These are phyloP conservation scores for Phlebiopsis flavidoalba DNA, from an alignment of 768 basidiomycete species.

Conservation along the genomic window DNA sequence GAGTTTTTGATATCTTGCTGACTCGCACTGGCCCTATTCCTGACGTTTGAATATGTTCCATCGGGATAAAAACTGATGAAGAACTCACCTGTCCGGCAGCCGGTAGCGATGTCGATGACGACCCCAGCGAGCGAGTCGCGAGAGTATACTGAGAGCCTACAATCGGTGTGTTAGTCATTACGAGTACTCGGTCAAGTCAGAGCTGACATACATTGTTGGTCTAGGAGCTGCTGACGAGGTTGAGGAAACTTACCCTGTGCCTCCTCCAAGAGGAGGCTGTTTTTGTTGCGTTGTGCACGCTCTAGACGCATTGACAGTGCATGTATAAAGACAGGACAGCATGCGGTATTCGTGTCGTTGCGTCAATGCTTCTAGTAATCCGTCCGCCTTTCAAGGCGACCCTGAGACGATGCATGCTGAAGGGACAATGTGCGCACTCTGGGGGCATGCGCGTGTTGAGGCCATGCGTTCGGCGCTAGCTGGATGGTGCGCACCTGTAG, in stretches of 20 bases:
- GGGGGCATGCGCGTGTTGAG: no score
- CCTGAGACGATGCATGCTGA: neutral
- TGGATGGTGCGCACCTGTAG: neutral
- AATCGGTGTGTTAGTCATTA: no score
- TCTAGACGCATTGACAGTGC: neutral
- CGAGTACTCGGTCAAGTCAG: no score
- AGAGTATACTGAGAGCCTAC: neutral
- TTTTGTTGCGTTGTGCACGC: neutral
- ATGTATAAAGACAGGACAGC: neutral
- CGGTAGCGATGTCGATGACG: neutral
- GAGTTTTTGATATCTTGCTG: conserved; percentile 6
- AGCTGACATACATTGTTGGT: no score
- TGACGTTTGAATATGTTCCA: no score
- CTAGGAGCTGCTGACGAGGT: no score
- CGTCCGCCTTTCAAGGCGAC: neutral
- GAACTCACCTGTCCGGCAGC: neutral
- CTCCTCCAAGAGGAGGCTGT: neutral
- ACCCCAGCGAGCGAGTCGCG: neutral
- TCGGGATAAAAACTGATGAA: neutral
- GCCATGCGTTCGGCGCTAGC: neutral
- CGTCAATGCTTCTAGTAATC: neutral
- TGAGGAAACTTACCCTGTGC: no score
- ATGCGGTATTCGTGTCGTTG: neutral
- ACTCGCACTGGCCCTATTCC: neutral
- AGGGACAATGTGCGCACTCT: neutral